Evolutionary conservation across 192 early-diverging fungal species (phyloP), one percentile per base, ranked within the genome.

Genomic region (Geranomyces michiganensis): DNA sequence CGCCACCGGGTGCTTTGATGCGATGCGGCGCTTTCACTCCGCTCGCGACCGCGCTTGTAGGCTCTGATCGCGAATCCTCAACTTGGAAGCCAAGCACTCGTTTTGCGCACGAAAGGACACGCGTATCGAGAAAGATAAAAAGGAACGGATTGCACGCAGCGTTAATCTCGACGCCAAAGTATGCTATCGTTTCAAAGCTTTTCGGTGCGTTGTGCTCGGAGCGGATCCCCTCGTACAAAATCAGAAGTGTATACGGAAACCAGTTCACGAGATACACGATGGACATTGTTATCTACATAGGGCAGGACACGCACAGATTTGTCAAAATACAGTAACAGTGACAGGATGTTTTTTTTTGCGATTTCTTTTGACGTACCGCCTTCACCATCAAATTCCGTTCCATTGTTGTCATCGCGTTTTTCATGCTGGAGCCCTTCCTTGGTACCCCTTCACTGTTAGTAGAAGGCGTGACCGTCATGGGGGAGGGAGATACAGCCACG

Each of bases 121-220:
- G 51, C 21, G 51, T 53, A 17, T 53, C 51, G 3, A 53, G 15
- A 6, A 53, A 26, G 51, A 53, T 53, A 17, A 53, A 53, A 2
- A 53, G 51, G 51, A 53, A 26, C 3, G 51, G 51, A 26, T 53
- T 41, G 36, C 10, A 26, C 51, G 51, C 26, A 53, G 6, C 51
- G 17, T 53, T 53, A 17, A 53, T 53, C 51, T 53, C 51, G 15
- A 53, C 51, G 7, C 51, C 51, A 26, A 53, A 53, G 26, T 53
- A 53, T 3, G 51, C 19, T 6, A 53, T 26, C 6, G 51, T 53
- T 26, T 53, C 51, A 26, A 53, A 53, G 21, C 3, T 15, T 17
- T 53, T 53, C 7, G 19, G 19, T 6, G 26, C 26, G 26, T 53
- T 26, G 51, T 53, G 51, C 51, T n/a, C 26, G 3, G 26, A 26